Base-by-base conservation (phyloP, 768 basidiomycete species). In the Roridomyces roridus region DNA sequence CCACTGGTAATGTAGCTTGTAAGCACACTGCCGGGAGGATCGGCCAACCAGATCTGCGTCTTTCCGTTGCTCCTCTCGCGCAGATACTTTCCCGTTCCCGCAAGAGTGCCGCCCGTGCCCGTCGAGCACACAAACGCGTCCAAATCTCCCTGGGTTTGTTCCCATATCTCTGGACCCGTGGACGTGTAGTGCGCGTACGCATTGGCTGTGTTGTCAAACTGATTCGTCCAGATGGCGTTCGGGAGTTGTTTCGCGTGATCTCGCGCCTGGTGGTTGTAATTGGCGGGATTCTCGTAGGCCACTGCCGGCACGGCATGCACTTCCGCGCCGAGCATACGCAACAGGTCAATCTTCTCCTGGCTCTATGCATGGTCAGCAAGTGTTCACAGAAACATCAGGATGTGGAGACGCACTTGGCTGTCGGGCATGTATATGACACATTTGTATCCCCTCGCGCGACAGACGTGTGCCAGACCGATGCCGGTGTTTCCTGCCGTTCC, bases 401-500 rank as follows among this genome's bases (percentile, higher is more conserved):
- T 20, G 51, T 20, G 31, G 31, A 35, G 12, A 4, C 74, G 37
- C 51, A 86, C 91, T 82, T 97, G 92, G 5, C 89, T 94, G 71
- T 97, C 80, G 26, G 96, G 96, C 96, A 99, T 98, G 83, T 92
- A 99, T 68, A 99, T 99, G 10, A 99, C 96, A 72, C 97, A 98
- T 70, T 88, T 92, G 80, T 99, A 98, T 3, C 97, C 96, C 65
- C 80, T 85, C 7, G 93, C 85, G 62, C 97, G 79, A 74, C 97
- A 98, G 50, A 98, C 96, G 67, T 96, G 94, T 6, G 94, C 95
- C 28, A 98, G 81, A 31, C 96, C 96, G 53, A 97, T 97, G 36
- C 96, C 96, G 8, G 96, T 99, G 77, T 99, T 99, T 15, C 96
- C 96, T 35, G 96, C 96, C 3, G 96, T 99, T 4, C 96, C 96